Evolutionary conservation across 108 stramenopile genomes (phyloP).

Genomic region (Mediolabrus comicus): DNA sequence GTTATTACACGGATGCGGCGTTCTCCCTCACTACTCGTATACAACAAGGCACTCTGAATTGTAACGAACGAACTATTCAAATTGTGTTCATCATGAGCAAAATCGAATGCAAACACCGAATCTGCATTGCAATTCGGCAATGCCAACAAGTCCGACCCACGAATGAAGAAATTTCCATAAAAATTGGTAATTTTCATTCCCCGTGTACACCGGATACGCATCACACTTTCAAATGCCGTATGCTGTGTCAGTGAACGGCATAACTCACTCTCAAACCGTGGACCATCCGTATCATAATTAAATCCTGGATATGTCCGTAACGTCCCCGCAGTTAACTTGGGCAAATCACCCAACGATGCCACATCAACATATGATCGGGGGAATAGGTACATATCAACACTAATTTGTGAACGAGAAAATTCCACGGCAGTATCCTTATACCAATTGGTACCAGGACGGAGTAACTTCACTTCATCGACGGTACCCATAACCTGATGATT

Average conservation of each 20-base stretch:
- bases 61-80: conserved; percentile 80
- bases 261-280: conserved; percentile 83
- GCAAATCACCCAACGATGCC: conserved; percentile 82
- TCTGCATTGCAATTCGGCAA: conserved; percentile 95
- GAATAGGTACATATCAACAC: conserved; percentile 94
- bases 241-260: conserved; percentile 71
- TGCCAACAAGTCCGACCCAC: conserved; percentile 96
- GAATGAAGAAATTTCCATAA: conserved; percentile 97
- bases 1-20: conserved; percentile 98
- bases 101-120: conserved; percentile 91
- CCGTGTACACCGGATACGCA: conserved; percentile 94
- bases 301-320: conserved; percentile 92
- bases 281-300: conserved; percentile 70
- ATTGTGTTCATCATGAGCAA: conserved; percentile 91
- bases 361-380: conserved; percentile 92
- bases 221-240: conserved; percentile 96
- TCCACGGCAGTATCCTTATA: conserved; percentile 96
- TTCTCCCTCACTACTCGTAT: conserved; percentile 94
- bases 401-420: conserved; percentile 94
- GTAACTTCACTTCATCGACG: conserved; percentile 86
- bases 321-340: conserved; percentile 88
- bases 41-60: conserved; percentile 95
- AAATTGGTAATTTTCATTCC: conserved; percentile 95
- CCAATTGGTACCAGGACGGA: conserved; percentile 80
- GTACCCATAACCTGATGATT: conserved; percentile 93